Evolutionary conservation across 2,329 filamentous ascomycete species (phyloP), one percentile per base, ranked within the genome.

Genomic region (Paracamarosporium sp.): DNA sequence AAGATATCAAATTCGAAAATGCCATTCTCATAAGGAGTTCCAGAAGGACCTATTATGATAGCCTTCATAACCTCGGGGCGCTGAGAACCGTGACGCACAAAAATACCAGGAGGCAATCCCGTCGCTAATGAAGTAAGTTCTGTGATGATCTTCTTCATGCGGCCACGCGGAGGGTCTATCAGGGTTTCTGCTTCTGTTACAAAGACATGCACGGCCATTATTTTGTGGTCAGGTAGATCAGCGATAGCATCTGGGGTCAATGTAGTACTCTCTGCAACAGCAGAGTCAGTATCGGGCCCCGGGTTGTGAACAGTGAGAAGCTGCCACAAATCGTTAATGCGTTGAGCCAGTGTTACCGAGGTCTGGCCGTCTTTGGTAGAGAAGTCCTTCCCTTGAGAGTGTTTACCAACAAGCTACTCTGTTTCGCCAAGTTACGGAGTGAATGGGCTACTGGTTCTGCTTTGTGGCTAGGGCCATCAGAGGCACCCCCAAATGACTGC

Each of bases 1-100:
- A 78, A 79, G 30, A 86, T 62, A 62, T 86, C 83, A 56, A 86
- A 86, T 61, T 85, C 83, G 62, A 85, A 86, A 3, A 85, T 64
- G 0, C 83, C 83, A 40, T 81, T 75, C 60, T 82, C 82, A 66
- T 86, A 86, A 13, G 84, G 83, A 6, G 82, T 85, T 13, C 71
- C 80, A 4, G 63, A 62, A 0, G 83, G 82, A 0, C 83, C 84
- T 20, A 82, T 71, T 46, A 86, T 83, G 24, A 84, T 55, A 20
- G 78, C 68, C 64, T 83, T 85, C 69, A 85, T 78, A n/a, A 81
- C 59, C 60, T 85, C 83, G 0, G 81, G 74, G 1, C 82, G 76
- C 8, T 76, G 77, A 11, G 74, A 66, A 13, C 77, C 79, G 54
- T 83, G 77, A 8, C 79, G 77, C 20, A 86, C 76, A 55, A 79